These are phyloP conservation scores for Aquilaria sinensis DNA, from an alignment of 345 rosid species.

Conservation along the genomic window DNA sequence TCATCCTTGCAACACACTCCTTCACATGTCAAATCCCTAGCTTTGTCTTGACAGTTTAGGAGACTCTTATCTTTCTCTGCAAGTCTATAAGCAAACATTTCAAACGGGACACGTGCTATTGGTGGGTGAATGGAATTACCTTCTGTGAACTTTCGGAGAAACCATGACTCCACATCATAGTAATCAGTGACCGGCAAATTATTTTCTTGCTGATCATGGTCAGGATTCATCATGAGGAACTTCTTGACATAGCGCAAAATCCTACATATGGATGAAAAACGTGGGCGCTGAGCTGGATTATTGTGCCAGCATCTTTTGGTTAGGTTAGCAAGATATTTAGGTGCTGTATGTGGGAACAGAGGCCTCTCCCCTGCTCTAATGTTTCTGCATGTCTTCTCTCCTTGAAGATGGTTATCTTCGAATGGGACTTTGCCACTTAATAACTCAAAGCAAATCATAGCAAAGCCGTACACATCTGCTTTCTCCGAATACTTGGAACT, in stretches of 20 bases:
- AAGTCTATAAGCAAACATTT: conserved; percentile 66
- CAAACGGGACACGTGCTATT: conserved; percentile 64
- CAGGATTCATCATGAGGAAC: conserved; percentile 65
- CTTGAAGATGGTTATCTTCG: conserved; percentile 91
- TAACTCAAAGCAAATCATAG: conserved; percentile 84
- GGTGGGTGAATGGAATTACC: conserved; percentile 19
- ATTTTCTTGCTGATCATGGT: conserved; percentile 42
- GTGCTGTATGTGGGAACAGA: conserved; percentile 64
- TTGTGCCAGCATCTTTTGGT: conserved; percentile 84
- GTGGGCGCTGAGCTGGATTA: conserved; percentile 64
- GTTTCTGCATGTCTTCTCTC: conserved; percentile 61
- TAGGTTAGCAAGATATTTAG: conserved; percentile 64
- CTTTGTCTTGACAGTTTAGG: conserved; percentile 23
- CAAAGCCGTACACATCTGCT: conserved; percentile 92
- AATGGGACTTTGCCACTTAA: conserved; percentile 83
- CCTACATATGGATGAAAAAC: conserved; percentile 75
- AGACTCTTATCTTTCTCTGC: conserved; percentile 53
- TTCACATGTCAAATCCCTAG: conserved; percentile 30
- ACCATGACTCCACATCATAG: conserved; percentile 60
- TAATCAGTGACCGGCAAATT: conserved; percentile 54
- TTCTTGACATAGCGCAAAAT: conserved; percentile 79
- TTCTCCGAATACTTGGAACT: conserved; percentile 50
- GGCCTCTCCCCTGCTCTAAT: conserved; percentile 83
- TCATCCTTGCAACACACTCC: conserved; percentile 22
- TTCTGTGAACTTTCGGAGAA: conserved; percentile 36